A percentile compares a stretch with the other conserved stretches of the same genome.
Conservation (phyloP, 2,329 filamentous ascomycete species). For the Penicillium sp. region DNA sequence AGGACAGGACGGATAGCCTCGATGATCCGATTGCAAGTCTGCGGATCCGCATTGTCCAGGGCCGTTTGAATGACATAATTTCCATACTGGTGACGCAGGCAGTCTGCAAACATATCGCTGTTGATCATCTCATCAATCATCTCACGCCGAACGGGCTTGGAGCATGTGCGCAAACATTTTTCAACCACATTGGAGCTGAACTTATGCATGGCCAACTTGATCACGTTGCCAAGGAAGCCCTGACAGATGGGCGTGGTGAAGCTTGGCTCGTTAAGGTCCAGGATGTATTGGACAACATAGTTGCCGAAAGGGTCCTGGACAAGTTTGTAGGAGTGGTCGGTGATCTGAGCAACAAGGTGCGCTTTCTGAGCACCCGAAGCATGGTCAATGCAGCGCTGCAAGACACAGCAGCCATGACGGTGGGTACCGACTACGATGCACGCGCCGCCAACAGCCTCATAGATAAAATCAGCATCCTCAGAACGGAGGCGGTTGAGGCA, state of each 20-base stretch:
- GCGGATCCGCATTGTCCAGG: constrained; percentile 76
- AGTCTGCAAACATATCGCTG: constrained; percentile 77
- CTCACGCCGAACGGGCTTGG: constrained; percentile 71
- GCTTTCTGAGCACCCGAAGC: constrained; percentile 86
- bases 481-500: constrained; percentile 91
- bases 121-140: constrained; percentile 81
- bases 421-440: constrained; percentile 94
- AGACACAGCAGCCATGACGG: constrained; percentile 94
- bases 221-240: constrained; percentile 73
- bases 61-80: constrained; percentile 99
- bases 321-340: constrained; percentile 79
- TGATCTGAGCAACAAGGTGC: constrained; percentile 84
- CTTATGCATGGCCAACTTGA: constrained; percentile 85
- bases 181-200: constrained; percentile 99
- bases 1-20: constrained; percentile 84
- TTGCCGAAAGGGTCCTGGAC: constrained; percentile 98
- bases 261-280: constrained; percentile 82
- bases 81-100: constrained; percentile 88
- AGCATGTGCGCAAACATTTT: constrained; percentile 84
- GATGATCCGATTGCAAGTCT: constrained; percentile 73
- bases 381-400: constrained; percentile 98
- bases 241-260: constrained; percentile 88
- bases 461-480: constrained; percentile 90
- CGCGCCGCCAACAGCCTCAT: constrained; percentile 83
- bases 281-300: constrained; percentile 98